These are phyloP conservation scores for Zopfochytrium polystomum DNA, from an alignment of 371 early-diverging fungal species.

Conservation along the genomic window DNA sequence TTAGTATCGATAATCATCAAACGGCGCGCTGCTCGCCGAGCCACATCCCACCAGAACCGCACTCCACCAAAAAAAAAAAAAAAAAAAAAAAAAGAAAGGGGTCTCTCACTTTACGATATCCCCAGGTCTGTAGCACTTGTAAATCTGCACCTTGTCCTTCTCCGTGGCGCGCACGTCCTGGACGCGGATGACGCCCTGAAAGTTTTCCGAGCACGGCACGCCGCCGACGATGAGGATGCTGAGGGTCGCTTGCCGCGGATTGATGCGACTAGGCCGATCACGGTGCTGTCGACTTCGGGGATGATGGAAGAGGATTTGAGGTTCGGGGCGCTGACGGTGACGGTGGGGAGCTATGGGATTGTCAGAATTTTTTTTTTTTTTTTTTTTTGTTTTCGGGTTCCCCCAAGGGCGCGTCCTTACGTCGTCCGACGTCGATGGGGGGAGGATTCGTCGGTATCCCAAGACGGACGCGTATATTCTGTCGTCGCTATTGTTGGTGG, in stretches of 20 bases:
- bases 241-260: conserved; percentile 77
- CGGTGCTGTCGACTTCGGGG: conserved; percentile 79
- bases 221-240: conserved; percentile 85
- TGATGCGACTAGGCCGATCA: conserved; percentile 83
- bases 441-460: background rate
- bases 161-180: conserved; percentile 95
- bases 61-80: conserved; percentile 6
- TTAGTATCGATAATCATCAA: no score
- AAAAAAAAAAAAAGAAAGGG: background rate
- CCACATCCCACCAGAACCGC: background rate
- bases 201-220: conserved; percentile 83
- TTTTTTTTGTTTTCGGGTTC: background rate
- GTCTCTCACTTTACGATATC: conserved; percentile 62
- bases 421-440: background rate
- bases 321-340: background rate
- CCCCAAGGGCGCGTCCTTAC: background rate
- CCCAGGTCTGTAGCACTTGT: conserved; percentile 89
- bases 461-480: background rate
- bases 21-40: background rate
- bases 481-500: background rate
- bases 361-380: no score
- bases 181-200: conserved; percentile 81
- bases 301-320: conserved; percentile 53
- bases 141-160: conserved; percentile 89
- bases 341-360: background rate